These are phyloP conservation scores for Colletotrichum chrysophilum DNA, from an alignment of 2,329 filamentous ascomycete species.

Conservation along the genomic window DNA sequence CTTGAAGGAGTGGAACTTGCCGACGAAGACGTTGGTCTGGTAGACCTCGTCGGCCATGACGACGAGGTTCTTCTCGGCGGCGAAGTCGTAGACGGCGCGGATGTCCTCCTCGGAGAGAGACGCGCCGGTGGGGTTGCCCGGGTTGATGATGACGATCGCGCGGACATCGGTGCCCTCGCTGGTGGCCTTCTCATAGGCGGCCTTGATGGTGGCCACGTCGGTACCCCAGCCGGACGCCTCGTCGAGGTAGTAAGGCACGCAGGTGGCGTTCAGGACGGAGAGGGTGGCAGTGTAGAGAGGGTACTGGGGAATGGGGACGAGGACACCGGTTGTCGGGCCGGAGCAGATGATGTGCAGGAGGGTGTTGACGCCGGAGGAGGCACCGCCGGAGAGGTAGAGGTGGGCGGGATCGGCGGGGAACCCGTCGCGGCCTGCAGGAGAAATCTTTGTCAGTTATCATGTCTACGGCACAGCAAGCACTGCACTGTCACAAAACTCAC, in stretches of 20 bases:
- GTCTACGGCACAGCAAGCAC: not conserved
- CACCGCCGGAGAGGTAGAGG: slow-evolving; percentile 91
- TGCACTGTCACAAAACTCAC: slow-evolving; percentile 50
- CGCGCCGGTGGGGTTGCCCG: slow-evolving; percentile 94
- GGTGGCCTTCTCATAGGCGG: slow-evolving; percentile 76
- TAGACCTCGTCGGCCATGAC: slow-evolving; percentile 97
- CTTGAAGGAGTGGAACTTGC: slow-evolving; percentile 97
- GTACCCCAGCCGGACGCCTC: slow-evolving; percentile 89
- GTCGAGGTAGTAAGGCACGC: slow-evolving; percentile 93
- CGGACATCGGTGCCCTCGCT: slow-evolving; percentile 83
- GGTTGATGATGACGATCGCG: slow-evolving; percentile 97
- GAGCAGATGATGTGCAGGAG: slow-evolving; percentile 89
- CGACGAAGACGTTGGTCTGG: slow-evolving; percentile 97
- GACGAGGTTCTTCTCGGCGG: slow-evolving; percentile 83
- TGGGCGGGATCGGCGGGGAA: slow-evolving; percentile 80
- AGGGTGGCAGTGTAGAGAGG: slow-evolving; percentile 96
- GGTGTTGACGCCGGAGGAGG: slow-evolving; percentile 93
- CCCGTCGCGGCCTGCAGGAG: slow-evolving; percentile 74
- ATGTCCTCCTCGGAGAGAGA: slow-evolving; percentile 82
- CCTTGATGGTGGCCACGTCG: slow-evolving; percentile 77
- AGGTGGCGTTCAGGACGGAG: slow-evolving; percentile 80
- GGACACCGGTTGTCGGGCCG: slow-evolving; percentile 76
- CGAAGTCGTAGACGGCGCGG: slow-evolving; percentile 84
- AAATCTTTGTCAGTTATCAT: slow-evolving; percentile 20
- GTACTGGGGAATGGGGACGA: slow-evolving; percentile 95